Evolutionary conservation across 2,329 filamentous ascomycete genomes (phyloP).

Genomic region (Didymella pinodella): DNA sequence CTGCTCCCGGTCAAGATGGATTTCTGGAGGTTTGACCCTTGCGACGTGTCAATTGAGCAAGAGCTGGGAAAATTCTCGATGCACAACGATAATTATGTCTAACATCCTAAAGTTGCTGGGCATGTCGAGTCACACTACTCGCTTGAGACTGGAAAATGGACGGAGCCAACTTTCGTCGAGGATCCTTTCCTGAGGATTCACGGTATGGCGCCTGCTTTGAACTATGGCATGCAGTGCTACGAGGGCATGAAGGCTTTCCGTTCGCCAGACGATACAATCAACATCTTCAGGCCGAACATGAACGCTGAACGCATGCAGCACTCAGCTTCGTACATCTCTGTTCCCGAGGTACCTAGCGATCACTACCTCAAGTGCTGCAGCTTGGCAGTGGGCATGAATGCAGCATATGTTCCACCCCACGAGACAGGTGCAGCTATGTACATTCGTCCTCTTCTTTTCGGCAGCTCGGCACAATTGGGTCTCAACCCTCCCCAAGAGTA

Average conservation of each 20-base stretch:
- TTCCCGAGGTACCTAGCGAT: slow-evolving; percentile 79
- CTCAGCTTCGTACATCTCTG: slow-evolving; percentile 82
- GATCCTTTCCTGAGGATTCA: slow-evolving; percentile 89
- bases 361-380: slow-evolving; percentile 79
- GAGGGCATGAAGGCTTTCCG: slow-evolving; percentile 99
- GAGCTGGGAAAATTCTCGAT: not conserved
- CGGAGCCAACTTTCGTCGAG: slow-evolving; percentile 76
- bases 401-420: slow-evolving; percentile 89
- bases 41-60: not conserved
- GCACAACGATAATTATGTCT: not conserved
- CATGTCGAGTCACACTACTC: slow-evolving; percentile 91
- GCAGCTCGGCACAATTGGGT: slow-evolving; percentile 84
- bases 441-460: slow-evolving; percentile 87
- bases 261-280: slow-evolving; percentile 73
- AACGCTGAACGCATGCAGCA: slow-evolving; percentile 87
- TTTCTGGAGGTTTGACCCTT: not conserved
- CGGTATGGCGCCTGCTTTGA: slow-evolving; percentile 92
- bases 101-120: slow-evolving; percentile 74
- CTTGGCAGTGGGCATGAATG: slow-evolving; percentile 85
- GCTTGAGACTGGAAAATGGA: slow-evolving; percentile 77
- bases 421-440: slow-evolving; percentile 92
- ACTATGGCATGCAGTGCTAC: slow-evolving; percentile 96
- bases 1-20: not conserved
- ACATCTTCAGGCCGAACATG: slow-evolving; percentile 85
- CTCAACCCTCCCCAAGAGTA: slow-evolving; percentile 90